Conservation (phyloP, 805 yeast species). For the Zygosaccharomyces bailii region DNA sequence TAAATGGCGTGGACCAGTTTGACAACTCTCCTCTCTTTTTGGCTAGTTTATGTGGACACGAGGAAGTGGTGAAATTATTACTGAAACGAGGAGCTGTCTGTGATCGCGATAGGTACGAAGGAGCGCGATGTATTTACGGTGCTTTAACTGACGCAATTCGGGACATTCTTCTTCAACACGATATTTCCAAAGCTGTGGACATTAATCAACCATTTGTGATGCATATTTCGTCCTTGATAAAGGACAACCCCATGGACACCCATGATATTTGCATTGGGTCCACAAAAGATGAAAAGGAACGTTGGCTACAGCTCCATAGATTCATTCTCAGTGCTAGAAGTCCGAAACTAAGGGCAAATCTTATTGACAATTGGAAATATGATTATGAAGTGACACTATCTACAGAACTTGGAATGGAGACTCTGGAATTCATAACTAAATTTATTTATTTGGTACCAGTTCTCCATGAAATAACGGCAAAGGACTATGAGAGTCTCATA, state of each 20-base stretch:
- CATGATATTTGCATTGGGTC: conserved; percentile 29
- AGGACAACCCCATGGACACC: conserved; percentile 20
- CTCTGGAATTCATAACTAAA: conserved; percentile 30
- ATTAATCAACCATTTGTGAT: conserved; percentile 67
- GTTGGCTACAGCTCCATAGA: conserved; percentile 35
- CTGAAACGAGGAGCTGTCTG: conserved; percentile 69
- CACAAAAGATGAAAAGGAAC: conserved; percentile 1
- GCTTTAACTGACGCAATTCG: conserved; percentile 68
- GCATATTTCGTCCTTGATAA: conserved; percentile 49
- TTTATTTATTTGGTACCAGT: conserved; percentile 41
- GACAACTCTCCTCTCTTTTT: conserved; percentile 72
- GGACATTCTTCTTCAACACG: conserved; percentile 53
- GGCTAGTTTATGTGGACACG: conserved; percentile 75
- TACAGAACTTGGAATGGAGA: conserved; percentile 15
- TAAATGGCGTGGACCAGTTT: conserved; percentile 57
- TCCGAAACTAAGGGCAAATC: conserved; percentile 28
- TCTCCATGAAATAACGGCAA: conserved; percentile 36
- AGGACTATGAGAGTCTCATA: conserved; percentile 31
- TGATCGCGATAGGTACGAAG: conserved; percentile 78
- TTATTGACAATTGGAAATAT: conserved; percentile 27
- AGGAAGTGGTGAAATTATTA: conserved; percentile 55
- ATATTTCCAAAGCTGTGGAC: conserved; percentile 67
- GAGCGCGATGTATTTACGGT: conserved; percentile 74
- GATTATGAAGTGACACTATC: conserved; percentile 21
- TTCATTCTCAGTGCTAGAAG: conserved; percentile 43